These are phyloP conservation scores for Hypoxylon crocopeplum DNA, from an alignment of 495 filamentous ascomycete species.

Conservation along the genomic window DNA sequence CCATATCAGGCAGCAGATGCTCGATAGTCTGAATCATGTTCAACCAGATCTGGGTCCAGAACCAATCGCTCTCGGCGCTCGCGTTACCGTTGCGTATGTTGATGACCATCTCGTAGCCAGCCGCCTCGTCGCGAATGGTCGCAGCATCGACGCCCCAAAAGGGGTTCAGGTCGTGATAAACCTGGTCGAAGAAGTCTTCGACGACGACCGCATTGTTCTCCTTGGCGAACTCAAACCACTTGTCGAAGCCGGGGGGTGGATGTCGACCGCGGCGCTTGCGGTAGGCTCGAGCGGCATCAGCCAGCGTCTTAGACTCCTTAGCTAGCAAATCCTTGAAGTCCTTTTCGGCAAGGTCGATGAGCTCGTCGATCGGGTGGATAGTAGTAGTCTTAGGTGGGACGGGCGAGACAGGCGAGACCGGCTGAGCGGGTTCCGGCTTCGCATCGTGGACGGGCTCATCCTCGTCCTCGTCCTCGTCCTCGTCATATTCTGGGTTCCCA, in stretches of 20 bases:
- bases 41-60: constrained; percentile 69
- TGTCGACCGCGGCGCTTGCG: constrained; percentile 68
- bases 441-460: constrained; percentile 19
- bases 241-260: constrained; percentile 74
- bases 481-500: neutral
- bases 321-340: constrained; percentile 47
- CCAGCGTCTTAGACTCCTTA: constrained; percentile 57
- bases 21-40: constrained; percentile 64
- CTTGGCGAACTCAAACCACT: constrained; percentile 71
- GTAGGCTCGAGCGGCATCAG: constrained; percentile 67
- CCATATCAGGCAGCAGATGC: constrained; percentile 72
- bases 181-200: constrained; percentile 76
- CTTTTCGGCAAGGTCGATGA: constrained; percentile 52
- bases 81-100: constrained; percentile 64
- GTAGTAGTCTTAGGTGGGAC: constrained; percentile 21
- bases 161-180: constrained; percentile 72
- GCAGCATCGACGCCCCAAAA: constrained; percentile 70
- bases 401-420: constrained; percentile 22
- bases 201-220: constrained; percentile 65
- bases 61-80: constrained; percentile 60
- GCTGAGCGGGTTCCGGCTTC: constrained; percentile 14
- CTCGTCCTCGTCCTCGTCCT: no score
- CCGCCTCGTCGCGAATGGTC: constrained; percentile 60
- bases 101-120: constrained; percentile 64
- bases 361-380: constrained; percentile 55